Conservation (phyloP, 768 basidiomycete genomes). For the Mycena crocata region DNA sequence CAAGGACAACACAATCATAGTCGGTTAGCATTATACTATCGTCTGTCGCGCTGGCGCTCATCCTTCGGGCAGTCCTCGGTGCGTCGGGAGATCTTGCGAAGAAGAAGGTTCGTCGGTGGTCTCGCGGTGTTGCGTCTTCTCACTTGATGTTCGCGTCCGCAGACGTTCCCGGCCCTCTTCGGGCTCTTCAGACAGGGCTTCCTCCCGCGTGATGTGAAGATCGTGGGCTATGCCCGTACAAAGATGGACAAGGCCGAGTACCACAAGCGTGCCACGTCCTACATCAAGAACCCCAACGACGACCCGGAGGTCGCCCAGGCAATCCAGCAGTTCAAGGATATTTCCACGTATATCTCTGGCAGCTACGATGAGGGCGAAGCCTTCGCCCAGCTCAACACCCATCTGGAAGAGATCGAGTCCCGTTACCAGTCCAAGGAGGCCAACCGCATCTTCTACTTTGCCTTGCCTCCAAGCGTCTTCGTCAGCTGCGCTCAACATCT, state of each 20-base stretch:
- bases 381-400: conserved; percentile 81
- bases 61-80: conserved; percentile 75
- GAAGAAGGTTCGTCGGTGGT: conserved; percentile 80
- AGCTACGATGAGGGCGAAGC: conserved; percentile 87
- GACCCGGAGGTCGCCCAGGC: conserved; percentile 66
- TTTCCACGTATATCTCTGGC: conserved; percentile 87
- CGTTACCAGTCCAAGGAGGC: conserved; percentile 69
- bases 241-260: conserved; percentile 92
- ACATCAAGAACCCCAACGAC: conserved; percentile 85
- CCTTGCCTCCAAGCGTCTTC: conserved; percentile 97
- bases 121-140: conserved; percentile 6
- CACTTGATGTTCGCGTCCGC: conserved; percentile 27
- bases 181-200: conserved; percentile 83
- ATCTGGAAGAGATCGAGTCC: conserved; percentile 83
- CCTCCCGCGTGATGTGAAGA: conserved; percentile 86
- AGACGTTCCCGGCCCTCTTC: conserved; percentile 98
- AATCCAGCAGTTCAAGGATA: conserved; percentile 86
- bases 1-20: conserved; percentile 89
- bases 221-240: conserved; percentile 96
- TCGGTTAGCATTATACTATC: conserved; percentile 68
- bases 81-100: conserved; percentile 98
- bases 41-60: conserved; percentile 27
- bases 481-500: conserved; percentile 87
- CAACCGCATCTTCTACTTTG: conserved; percentile 96
- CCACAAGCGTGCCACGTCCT: conserved; percentile 83